Base-by-base conservation (phyloP, 164 flowering plant species). In the Vitis riparia region DNA sequence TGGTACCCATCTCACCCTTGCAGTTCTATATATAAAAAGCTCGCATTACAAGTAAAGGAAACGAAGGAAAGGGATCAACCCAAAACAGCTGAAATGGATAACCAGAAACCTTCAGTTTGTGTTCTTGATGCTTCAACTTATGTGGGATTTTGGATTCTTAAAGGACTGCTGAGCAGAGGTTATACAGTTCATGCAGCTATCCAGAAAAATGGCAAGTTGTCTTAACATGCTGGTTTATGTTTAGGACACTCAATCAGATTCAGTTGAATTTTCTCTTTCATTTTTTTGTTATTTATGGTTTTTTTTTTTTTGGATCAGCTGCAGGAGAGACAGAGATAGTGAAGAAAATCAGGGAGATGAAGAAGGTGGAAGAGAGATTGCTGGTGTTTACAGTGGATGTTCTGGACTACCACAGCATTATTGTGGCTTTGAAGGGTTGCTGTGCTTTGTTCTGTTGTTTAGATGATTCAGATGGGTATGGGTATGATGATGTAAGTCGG, bases 161-260 rank as follows among this genome's bases (percentile, higher is more conserved):
- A 80, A 67, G 81, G 87, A 10, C 74, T 90, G 16, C 59, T 90
- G 47, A 67, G 58, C 14, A 80, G 71, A 79, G 92, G 92, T 9
- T 88, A 85, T 48, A 63, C 37, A 13, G 89, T 88, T 68, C 94
- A 88, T 76, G 94, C 94, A 9, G 87, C 90, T n/a, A 51, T 90
- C 17, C 89, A 74, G 62, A 69, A 68, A 19, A 71, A 80, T 68
- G 86, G 89, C 63, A 76, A 70, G 56, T 66, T 16, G 6, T 32
- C 48, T 61, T n/a, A 11, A 19, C 29, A 23, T 47, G 11, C 63
- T 60, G 27, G 27, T 37, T 37, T 5, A 37, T 37, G 44, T 37
- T 37, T 3, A 37, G 7, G 0, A 37, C 44, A 37, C 44, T 37
- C 44, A 4, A 37, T 37, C 44, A 37, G 7, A 37, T 37, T 37